Evolutionary conservation across 2,329 filamentous ascomycete genomes (phyloP), one percentile per base, ranked within the genome.

Genomic region (Xylaria polymorpha): DNA sequence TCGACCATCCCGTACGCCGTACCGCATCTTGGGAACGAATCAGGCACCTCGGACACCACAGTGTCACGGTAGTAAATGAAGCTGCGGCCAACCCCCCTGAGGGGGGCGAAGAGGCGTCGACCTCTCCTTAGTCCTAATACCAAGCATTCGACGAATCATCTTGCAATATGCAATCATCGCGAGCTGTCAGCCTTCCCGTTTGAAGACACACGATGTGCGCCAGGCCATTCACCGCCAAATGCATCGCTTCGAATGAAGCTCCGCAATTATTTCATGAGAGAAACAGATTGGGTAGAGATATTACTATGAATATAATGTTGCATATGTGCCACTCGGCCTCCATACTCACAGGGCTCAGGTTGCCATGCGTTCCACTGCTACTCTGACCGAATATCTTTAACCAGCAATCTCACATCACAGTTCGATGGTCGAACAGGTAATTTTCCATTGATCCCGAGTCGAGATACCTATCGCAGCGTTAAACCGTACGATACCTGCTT

Each of bases 151-250:
- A 41, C 64, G 7, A 70, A 67, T 70, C 41, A 64, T 32, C 14
- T 46, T 18, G 46, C 64, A 35, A 46, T 43, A 57, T 39, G 39
- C 58, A 29, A 44, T 20, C 55, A 14, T 60, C 56, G 3, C 43
- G 50, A 39, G 64, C 39, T 22, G 43, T 57, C 56, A 67, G 61
- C 68, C 61, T 70, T 70, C 51, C 51, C 50, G 25, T 55, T 44
- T n/a, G 22, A 48, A 39, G 29, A 55, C 15, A 12, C 18, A 46
- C 20, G 37, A 51, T 32, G 37, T 20, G n/a, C 29, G 18, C 46
- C 53, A 46, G 20, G n/a, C 25, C 22, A 43, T 46, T 65, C 68
- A 70, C 68, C 68, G 65, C 68, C 48, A 64, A 39, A 57, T 57
- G 55, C 46, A 66, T 62, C 51, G 59, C 43, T 37, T 39, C 51